Conservation (phyloP, 805 yeast genomes). For the Ogataea allantospora region DNA sequence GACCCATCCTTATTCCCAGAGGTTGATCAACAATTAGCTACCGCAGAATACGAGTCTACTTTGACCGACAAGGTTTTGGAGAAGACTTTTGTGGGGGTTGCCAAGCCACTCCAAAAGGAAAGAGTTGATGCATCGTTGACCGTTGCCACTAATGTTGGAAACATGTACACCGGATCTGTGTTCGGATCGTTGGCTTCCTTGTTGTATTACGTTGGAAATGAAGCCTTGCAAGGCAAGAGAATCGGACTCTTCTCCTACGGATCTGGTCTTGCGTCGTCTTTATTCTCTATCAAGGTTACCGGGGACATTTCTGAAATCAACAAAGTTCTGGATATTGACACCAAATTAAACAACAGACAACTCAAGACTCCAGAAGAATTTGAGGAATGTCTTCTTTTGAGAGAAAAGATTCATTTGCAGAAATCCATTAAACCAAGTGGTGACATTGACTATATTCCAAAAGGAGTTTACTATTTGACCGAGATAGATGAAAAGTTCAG, state of each 20-base stretch:
- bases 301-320: constrained; percentile 77
- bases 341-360: constrained; percentile 64
- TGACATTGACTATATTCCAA: constrained; percentile 61
- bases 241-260: constrained; percentile 95
- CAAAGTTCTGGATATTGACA: constrained; percentile 62
- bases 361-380: constrained; percentile 74
- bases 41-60: constrained; percentile 69
- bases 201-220: constrained; percentile 71
- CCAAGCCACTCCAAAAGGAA: constrained; percentile 64
- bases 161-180: constrained; percentile 94
- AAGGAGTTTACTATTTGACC: constrained; percentile 81
- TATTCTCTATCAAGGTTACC: constrained; percentile 73
- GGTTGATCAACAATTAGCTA: constrained; percentile 51
- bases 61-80: constrained; percentile 78
- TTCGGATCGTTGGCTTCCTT: constrained; percentile 85
- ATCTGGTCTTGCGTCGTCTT: constrained; percentile 92
- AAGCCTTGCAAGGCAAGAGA: constrained; percentile 75
- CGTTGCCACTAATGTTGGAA: constrained; percentile 96
- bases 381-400: constrained; percentile 73
- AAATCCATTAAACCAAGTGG: constrained; percentile 81
- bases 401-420: constrained; percentile 87
- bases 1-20: constrained; percentile 62
- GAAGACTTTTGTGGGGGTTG: constrained; percentile 75
- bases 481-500: constrained; percentile 85
- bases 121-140: constrained; percentile 77